Conservation (phyloP, 2,329 filamentous ascomycete species). For the Colletotrichum eleusines region DNA sequence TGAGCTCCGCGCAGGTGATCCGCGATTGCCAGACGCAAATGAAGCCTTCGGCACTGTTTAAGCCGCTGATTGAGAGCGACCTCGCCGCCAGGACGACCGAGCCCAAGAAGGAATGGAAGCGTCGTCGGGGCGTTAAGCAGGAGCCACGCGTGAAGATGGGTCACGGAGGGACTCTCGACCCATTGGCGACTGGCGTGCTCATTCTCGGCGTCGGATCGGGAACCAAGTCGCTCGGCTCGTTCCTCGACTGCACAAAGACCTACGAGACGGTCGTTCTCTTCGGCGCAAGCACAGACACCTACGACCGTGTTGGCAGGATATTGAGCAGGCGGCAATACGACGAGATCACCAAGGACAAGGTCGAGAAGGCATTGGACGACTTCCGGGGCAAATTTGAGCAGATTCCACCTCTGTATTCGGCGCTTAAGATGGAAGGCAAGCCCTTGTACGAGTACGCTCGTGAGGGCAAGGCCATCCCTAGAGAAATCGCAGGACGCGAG, state of each 20-base stretch:
- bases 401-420: slow-evolving; percentile 92
- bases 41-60: slow-evolving; percentile 83
- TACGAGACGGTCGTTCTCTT: slow-evolving; percentile 94
- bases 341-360: slow-evolving; percentile 82
- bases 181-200: slow-evolving; percentile 91
- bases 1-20: slow-evolving; percentile 91
- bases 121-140: slow-evolving; percentile 68
- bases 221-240: slow-evolving; percentile 84
- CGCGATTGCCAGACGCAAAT: slow-evolving; percentile 89
- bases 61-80: slow-evolving; percentile 78
- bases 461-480: slow-evolving; percentile 86
- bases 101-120: slow-evolving; percentile 68
- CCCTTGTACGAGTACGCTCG: slow-evolving; percentile 96
- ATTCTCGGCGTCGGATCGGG: slow-evolving; percentile 89
- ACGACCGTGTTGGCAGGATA: slow-evolving; percentile 88
- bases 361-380: slow-evolving; percentile 79
- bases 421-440: slow-evolving; percentile 93
- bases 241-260: slow-evolving; percentile 89
- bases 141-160: slow-evolving; percentile 88
- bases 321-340: slow-evolving; percentile 80
- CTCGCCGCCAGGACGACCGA: slow-evolving; percentile 67
- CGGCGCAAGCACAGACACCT: slow-evolving; percentile 91
- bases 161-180: slow-evolving; percentile 95
- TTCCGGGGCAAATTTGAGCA: slow-evolving; percentile 91
- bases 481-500: slow-evolving; percentile 83